Percentiles rank a stretch among this genome's conserved stretches.
Evolutionary conservation across 192 early-diverging fungal species (phyloP).

Genomic region (Rhizophagus prolifer): DNA sequence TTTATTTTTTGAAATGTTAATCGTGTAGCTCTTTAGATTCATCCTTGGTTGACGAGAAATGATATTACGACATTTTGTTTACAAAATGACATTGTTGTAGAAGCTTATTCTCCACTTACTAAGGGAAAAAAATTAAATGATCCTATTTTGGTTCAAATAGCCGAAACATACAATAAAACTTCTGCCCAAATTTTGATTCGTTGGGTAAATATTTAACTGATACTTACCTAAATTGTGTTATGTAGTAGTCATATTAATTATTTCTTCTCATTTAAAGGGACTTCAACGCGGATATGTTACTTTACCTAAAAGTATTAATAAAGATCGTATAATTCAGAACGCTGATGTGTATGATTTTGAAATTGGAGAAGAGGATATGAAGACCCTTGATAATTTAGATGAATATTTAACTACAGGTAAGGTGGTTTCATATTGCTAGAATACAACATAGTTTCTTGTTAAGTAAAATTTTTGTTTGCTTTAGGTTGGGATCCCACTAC

Average conservation of each 20-base stretch:
- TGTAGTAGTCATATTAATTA: not conserved
- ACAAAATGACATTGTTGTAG: slow-evolving; percentile 47
- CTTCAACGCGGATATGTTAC: slow-evolving; percentile 56
- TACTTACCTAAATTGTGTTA: not conserved
- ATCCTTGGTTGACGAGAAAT: slow-evolving; percentile 48
- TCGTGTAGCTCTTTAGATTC: slow-evolving; percentile 26
- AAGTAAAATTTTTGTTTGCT: slow-evolving; percentile 4
- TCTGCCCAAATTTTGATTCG: slow-evolving; percentile 58
- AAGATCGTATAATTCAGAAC: slow-evolving; percentile 56
- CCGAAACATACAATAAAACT: slow-evolving; percentile 51
- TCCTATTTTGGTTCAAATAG: slow-evolving; percentile 47
- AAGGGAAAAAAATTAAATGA: slow-evolving; percentile 53
- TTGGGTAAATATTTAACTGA: slow-evolving; percentile 37
- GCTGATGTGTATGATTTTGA: slow-evolving; percentile 57
- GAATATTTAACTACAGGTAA: slow-evolving; percentile 47
- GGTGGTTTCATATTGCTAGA: not conserved
- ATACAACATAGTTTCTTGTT: not conserved
- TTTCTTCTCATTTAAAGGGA: slow-evolving; percentile 15
- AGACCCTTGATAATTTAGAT: slow-evolving; percentile 52
- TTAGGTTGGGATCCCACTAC: slow-evolving; percentile 40
- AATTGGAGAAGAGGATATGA: slow-evolving; percentile 57
- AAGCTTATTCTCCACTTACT: slow-evolving; percentile 58
- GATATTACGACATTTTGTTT: slow-evolving; percentile 50
- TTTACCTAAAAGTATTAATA: slow-evolving; percentile 58
- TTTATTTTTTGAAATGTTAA: not conserved